Base-by-base conservation (phyloP, 2,329 filamentous ascomycete species). In the Emergomyces africanus region DNA sequence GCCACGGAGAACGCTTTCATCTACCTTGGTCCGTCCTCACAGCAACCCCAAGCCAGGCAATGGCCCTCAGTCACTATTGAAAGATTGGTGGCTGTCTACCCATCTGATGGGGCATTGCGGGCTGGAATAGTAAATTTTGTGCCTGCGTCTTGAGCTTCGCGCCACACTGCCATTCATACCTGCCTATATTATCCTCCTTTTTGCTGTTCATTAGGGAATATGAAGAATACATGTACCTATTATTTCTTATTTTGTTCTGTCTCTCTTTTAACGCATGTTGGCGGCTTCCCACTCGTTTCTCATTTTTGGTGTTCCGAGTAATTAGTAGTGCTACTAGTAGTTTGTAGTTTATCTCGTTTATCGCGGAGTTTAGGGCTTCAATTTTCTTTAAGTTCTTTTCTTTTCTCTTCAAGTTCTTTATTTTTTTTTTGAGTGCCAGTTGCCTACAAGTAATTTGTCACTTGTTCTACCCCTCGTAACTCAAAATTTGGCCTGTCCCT, bases 1-100 rank as follows among this genome's bases (percentile, higher is more conserved):
- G 18, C 51, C 18, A 28, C 54, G 39, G 62, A 65, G 35, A 58
- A 63, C 25, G 63, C 62, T 14, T 65, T 65, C 54, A 49, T 65
- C 10, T 65, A 59, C n/a, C 54, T n/a, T 15, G 10, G 23, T 18
- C 49, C n/a, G 14, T 3, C 39, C 20, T 44, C 25, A 9, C 30
- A 23, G 9, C 33, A 23, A 18, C 33, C 15, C 6, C 28, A 54
- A 23, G 28, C 33, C 30, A 25, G 20, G 3, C 10, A 20, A 33
- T 33, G 39, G 23, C 25, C 3, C 54, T 39, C 33, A n/a, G n/a
- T n/a, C n/a, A n/a, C 20, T 18, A 23, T 37, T 12, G 33, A 53
- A 23, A n/a, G n/a, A 25, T 14, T 18, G 2, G 5, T 6, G n/a
- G 2, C 33, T 39, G 23, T 54, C 49, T 35, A 20, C 30, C n/a